phyloP scores from a whole-genome alignment of 1,139 yeast genomes.

The Candida pseudocylindracea region DNA sequence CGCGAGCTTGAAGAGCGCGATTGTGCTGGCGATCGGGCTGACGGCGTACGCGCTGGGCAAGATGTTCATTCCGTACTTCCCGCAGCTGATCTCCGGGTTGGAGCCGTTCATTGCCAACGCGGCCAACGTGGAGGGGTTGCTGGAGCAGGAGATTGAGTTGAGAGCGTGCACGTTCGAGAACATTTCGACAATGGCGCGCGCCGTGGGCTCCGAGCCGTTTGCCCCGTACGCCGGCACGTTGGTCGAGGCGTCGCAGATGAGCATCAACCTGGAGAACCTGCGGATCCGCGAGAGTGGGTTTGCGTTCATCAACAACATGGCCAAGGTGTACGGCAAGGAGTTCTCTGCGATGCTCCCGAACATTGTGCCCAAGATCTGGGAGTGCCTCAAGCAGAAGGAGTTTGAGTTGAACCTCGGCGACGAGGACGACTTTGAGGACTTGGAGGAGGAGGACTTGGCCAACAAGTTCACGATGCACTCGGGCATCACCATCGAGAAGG shows the following conservation, averaged over 20 bases:
- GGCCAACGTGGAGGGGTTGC: conserved; percentile 43
- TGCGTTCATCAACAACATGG: conserved; percentile 87
- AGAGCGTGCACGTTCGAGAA: conserved; percentile 87
- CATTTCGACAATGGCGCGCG: conserved; percentile 86
- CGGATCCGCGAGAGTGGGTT: conserved; percentile 89
- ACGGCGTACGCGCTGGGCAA: conserved; percentile 93
- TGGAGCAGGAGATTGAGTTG: conserved; percentile 63
- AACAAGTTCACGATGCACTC: conserved; percentile 72
- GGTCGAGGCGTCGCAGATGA: conserved; percentile 70
- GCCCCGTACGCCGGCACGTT: conserved; percentile 73
- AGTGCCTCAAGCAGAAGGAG: conserved; percentile 69
- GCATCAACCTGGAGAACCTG: conserved; percentile 57
- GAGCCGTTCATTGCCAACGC: conserved; percentile 58
- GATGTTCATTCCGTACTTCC: conserved; percentile 68
- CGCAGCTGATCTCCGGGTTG: conserved; percentile 54
- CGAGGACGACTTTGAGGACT: conserved; percentile 11
- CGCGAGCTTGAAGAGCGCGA: conserved; percentile 57
- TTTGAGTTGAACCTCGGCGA: conserved; percentile 27
- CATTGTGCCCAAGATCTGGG: conserved; percentile 66
- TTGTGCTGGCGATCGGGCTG: conserved; percentile 92
- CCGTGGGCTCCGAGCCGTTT: conserved; percentile 83
- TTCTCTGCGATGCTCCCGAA: conserved; percentile 71
- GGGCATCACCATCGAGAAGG: conserved; percentile 91
- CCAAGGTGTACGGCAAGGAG: conserved; percentile 82
- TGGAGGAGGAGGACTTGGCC: conserved; percentile 33